Base-by-base conservation (phyloP, 345 rosid genomes). In the Capsella bursapastoris region DNA sequence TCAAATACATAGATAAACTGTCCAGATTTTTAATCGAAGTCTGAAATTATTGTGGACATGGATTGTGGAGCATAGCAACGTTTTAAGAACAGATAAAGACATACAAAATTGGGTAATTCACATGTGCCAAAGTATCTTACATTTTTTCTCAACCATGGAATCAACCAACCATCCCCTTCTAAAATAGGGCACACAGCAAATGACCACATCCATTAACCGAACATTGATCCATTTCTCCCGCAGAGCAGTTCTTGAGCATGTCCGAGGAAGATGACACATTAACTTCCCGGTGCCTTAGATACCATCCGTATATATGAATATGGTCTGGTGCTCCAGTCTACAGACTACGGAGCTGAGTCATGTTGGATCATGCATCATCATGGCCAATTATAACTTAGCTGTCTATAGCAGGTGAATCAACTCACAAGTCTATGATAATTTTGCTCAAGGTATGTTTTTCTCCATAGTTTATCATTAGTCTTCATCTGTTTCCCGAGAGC, bases 401-500 rank as follows among this genome's bases (percentile, higher is more conserved):
- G 51, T 6, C 57, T 59, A 13, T 9, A 3, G n/a, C 34, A 57
- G 2, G 32, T 47, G 66, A 70, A 48, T 51, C 61, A n/a, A n/a
- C 64, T 64, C 64, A n/a, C 29, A 45, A 34, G 49, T 25, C 57
- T 55, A 3, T 40, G n/a, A 14, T 44, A 34, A 70, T 69, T 69
- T 31, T 31, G 44, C 27, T 18, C 65, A 57, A 13, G 32, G 14
- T 1, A 18, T 57, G 35, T 12, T 35, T 25, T 64, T 31, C 38
- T 34, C 45, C 29, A 15, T 25, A 29, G 22, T 48, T 70, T 48
- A n/a, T 31, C 34, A 73, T 38, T 85, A 84, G 68, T 66, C 82
- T 71, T 83, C 78, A 64, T 64, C 80, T 11, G 56, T 81, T 65
- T 73, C 86, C 57, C 32, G 76, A 51, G 85, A 78, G 60, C 57